Base-by-base conservation (phyloP, 1,139 yeast genomes). In the Debaryomyces sp. region DNA sequence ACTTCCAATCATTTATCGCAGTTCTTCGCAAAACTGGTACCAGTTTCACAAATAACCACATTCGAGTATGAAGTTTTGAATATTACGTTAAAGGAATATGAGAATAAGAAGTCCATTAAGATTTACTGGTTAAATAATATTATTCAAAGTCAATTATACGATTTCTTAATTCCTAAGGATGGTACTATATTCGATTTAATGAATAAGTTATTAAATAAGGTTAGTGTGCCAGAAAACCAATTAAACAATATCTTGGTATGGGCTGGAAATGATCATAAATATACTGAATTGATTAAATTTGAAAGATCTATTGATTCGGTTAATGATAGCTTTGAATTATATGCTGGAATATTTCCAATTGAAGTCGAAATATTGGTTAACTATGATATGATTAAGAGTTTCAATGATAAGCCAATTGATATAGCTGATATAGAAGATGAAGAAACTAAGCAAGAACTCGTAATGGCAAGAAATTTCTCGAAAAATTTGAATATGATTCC, bases 21-120 rank as follows among this genome's bases (percentile, higher is more conserved):
- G 48, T 59, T 80, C 55, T 74, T 85, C 54, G 76, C 81, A 2
- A 80, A 77, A 55, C 71, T 73, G 21, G 72, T 72, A 54, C 77
- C 77, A 43, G 81, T 71, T 50, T 77, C 73, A 52, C 79, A 70
- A 50, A 68, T 64, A 45, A 69, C 68, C 64, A 73, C 78, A 9
- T 78, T 86, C 57, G 89, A 84, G 56, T 94, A 88, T 63, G 97
- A 92, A 60, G 69, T 87, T 1, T 76, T 95, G 58, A 86, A 83
- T 39, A 84, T 91, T 43, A 83, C 92, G 6, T 71, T 94, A 51
- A 78, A 73, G 34, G 96, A 91, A 53, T 80, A 87, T 58, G 99
- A 95, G 65, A 83, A 80, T 54, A 81, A 90, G 82, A 81, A 82
- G 52, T 68, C 82, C 7, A 69, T 92, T 35, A 81, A 78, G 50